Conservation (phyloP, 2,329 filamentous ascomycete genomes). For the Fusarium piperis region DNA sequence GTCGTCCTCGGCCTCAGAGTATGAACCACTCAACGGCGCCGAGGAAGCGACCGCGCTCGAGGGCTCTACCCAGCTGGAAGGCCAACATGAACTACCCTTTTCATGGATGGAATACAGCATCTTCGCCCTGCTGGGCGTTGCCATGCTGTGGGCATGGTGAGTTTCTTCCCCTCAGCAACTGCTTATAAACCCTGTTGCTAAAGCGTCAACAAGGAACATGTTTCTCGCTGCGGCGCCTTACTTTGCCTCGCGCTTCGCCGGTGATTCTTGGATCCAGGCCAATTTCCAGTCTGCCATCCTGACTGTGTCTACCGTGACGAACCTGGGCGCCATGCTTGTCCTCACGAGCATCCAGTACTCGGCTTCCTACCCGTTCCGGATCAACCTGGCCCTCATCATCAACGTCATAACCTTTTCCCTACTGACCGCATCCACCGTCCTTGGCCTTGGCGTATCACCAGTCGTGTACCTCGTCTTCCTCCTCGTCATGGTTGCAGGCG, state of each 20-base stretch:
- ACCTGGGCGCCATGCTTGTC: slow-evolving; percentile 78
- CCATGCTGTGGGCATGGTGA: slow-evolving; percentile 98
- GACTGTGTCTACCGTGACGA: slow-evolving; percentile 85
- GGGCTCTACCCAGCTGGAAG: slow-evolving; percentile 42
- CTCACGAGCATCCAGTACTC: slow-evolving; percentile 82
- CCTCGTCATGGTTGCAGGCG: slow-evolving; percentile 81
- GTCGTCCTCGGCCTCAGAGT: slow-evolving; percentile 42
- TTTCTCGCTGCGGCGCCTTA: slow-evolving; percentile 95
- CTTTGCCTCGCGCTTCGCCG: slow-evolving; percentile 83
- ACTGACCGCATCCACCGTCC: slow-evolving; percentile 80
- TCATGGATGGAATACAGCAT: slow-evolving; percentile 88
- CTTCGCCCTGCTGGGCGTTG: slow-evolving; percentile 85
- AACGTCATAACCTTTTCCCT: slow-evolving; percentile 81
- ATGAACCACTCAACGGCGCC: slow-evolving; percentile 45
- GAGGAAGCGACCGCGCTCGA: slow-evolving; percentile 43
- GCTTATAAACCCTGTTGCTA: slow-evolving; percentile 2
- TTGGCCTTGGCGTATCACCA: slow-evolving; percentile 71
- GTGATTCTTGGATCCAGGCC: slow-evolving; percentile 74
- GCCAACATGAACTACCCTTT: slow-evolving; percentile 64
- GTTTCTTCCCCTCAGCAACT: slow-evolving; percentile 32
- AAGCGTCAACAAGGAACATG: slow-evolving; percentile 82
- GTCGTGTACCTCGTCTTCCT: slow-evolving; percentile 81
- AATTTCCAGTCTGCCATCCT: slow-evolving; percentile 93
- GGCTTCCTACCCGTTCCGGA: slow-evolving; percentile 89
- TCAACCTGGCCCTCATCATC: slow-evolving; percentile 78